Percentiles rank a stretch among this genome's conserved stretches.
Conservation (phyloP, 352 stramenopile genomes). For the Phytophthora ohioensis region DNA sequence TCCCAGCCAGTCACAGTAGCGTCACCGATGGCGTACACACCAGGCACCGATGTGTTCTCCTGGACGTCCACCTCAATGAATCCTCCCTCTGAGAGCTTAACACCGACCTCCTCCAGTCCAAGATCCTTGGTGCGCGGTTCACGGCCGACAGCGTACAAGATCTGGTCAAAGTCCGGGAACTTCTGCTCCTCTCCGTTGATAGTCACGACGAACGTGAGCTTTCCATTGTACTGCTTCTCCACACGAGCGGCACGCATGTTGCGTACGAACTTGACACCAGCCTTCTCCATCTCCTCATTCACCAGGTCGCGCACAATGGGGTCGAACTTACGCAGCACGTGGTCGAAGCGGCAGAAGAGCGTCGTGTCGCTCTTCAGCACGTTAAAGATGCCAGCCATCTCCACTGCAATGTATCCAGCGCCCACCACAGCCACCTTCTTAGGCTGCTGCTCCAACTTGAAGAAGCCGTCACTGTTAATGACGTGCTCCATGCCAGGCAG, state of each 20-base stretch:
- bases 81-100: conserved; percentile 74
- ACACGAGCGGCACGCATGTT: conserved; percentile 76
- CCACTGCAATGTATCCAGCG: conserved; percentile 97
- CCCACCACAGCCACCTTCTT: conserved; percentile 94
- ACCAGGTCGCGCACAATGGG: conserved; percentile 83
- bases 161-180: conserved; percentile 59
- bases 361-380: conserved; percentile 92
- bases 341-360: conserved; percentile 90
- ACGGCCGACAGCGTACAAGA: conserved; percentile 87
- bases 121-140: conserved; percentile 88
- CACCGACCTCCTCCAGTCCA: conserved; percentile 81
- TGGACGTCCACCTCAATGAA: conserved; percentile 94
- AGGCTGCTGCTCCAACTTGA: conserved; percentile 93
- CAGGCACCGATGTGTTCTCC: conserved; percentile 89
- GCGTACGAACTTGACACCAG: conserved; percentile 70
- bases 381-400: conserved; percentile 96
- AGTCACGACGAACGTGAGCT: conserved; percentile 68
- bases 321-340: conserved; percentile 93
- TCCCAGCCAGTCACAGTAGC: conserved; percentile 88
- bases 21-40: conserved; percentile 94
- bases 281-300: conserved; percentile 80
- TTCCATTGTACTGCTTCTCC: conserved; percentile 87
- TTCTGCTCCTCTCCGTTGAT: conserved; percentile 65
- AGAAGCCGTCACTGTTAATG: conserved; percentile 98
- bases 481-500: conserved; percentile 92